phyloP scores from a whole-genome alignment of 2,329 filamentous ascomycete species.

The Phyllosticta citribraziliensis region DNA sequence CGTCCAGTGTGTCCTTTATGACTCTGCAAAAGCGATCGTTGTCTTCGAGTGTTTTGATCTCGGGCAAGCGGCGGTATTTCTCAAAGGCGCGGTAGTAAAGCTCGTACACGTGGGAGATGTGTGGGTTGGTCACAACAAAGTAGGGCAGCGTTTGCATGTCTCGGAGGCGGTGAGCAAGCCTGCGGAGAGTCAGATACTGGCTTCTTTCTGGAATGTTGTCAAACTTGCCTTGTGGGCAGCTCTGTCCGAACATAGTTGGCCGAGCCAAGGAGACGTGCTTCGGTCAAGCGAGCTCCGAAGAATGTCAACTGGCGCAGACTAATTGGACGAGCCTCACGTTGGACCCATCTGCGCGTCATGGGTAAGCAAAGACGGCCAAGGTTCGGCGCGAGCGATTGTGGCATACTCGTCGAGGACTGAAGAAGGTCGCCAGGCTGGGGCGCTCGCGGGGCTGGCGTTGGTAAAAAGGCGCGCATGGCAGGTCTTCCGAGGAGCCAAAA shows the following conservation, averaged over 20 bases:
- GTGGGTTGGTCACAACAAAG: constrained; percentile 87
- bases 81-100: constrained; percentile 97
- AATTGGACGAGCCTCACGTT: constrained; percentile 86
- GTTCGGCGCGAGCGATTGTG: neutral
- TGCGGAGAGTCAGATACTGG: constrained; percentile 25
- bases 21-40: constrained; percentile 80
- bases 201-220: neutral
- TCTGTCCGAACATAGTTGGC: constrained; percentile 97
- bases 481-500: neutral
- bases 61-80: constrained; percentile 69
- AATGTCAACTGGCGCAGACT: constrained; percentile 94
- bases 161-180: constrained; percentile 84
- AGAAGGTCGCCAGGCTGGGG: constrained; percentile 49
- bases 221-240: constrained; percentile 64
- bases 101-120: constrained; percentile 92
- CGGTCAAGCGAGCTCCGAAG: constrained; percentile 87
- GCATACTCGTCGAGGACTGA: constrained; percentile 50
- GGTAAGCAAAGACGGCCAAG: constrained; percentile 11
- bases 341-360: constrained; percentile 63
- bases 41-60: constrained; percentile 77
- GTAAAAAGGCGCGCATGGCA: neutral
- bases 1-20: constrained; percentile 67
- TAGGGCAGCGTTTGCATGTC: constrained; percentile 97
- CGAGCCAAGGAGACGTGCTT: constrained; percentile 79
- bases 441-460: constrained; percentile 14